Conservation (phyloP, 2,329 filamentous ascomycete genomes). For the Diplocarpon mali region DNA sequence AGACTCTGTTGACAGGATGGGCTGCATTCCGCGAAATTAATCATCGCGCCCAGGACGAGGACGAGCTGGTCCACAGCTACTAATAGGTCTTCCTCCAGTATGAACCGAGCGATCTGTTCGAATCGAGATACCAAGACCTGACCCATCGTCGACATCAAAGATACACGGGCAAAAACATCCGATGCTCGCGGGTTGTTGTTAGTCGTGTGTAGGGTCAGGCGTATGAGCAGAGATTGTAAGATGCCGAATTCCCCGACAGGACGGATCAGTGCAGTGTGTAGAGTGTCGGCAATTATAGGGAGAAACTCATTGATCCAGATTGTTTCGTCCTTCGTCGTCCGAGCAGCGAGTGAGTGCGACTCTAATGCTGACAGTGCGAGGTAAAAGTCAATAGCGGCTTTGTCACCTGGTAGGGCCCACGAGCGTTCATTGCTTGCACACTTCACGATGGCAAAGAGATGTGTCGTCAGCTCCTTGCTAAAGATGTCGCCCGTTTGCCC, state of each 20-base stretch:
- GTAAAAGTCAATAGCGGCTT: constrained; percentile 29
- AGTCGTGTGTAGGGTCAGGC: constrained; percentile 73
- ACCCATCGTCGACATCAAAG: constrained; percentile 39
- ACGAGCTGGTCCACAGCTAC: constrained; percentile 59
- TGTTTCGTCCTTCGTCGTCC: constrained; percentile 33
- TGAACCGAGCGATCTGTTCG: constrained; percentile 34
- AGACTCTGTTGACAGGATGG: constrained; percentile 44
- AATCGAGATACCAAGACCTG: constrained; percentile 42
- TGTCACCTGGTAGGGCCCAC: constrained; percentile 18
- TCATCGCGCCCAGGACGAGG: constrained; percentile 69
- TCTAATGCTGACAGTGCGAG: constrained; percentile 42
- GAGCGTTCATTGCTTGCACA: constrained; percentile 15
- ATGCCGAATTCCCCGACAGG: constrained; percentile 29
- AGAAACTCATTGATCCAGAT: constrained; percentile 41
- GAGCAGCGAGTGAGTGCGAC: constrained; percentile 38
- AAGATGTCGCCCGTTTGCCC: constrained; percentile 40
- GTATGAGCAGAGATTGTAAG: constrained; percentile 33
- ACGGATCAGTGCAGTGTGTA: constrained; percentile 30
- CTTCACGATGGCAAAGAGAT: constrained; percentile 36
- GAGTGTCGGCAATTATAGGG: constrained; percentile 38
- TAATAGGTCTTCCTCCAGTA: constrained; percentile 38
- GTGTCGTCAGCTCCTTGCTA: constrained; percentile 36
- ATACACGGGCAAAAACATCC: constrained; percentile 52
- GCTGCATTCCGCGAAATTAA: constrained; percentile 78
- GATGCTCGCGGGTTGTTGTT: constrained; percentile 68